phyloP scores from a whole-genome alignment of 2,329 filamentous ascomycete genomes.

The Diaporthe batatas region DNA sequence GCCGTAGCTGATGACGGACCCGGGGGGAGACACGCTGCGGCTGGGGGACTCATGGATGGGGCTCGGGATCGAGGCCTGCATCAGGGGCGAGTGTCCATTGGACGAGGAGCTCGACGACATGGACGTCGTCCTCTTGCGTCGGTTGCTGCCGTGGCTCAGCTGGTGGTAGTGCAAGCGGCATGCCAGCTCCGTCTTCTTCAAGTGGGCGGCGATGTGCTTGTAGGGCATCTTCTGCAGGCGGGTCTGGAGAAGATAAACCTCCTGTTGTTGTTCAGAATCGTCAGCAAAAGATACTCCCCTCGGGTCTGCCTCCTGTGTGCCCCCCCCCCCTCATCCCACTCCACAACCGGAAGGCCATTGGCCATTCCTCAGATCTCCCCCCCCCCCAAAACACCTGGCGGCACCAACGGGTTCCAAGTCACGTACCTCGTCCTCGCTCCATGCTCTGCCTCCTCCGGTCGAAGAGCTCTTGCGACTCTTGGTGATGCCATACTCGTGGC shows the following conservation, averaged over 20 bases:
- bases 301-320: too few species aligned
- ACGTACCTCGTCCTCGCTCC: constrained; percentile 87
- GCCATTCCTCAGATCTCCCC: neutral
- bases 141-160: constrained; percentile 84
- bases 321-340: neutral
- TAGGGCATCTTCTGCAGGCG: constrained; percentile 91
- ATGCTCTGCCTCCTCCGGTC: constrained; percentile 82
- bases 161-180: constrained; percentile 92
- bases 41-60: constrained; percentile 64
- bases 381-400: neutral
- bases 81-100: constrained; percentile 63
- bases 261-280: constrained; percentile 62
- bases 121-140: constrained; percentile 81
- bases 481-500: constrained; percentile 70
- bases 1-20: constrained; percentile 60
- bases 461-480: constrained; percentile 78
- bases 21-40: constrained; percentile 63
- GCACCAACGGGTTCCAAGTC: constrained; percentile 7
- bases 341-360: neutral
- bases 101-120: constrained; percentile 75
- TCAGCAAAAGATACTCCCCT: neutral
- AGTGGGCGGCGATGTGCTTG: constrained; percentile 86
- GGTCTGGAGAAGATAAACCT: constrained; percentile 86
- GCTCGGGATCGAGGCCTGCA: constrained; percentile 62
- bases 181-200: constrained; percentile 90